Evolutionary conservation across 208 protist species (phyloP), one percentile per base, ranked within the genome.

Genomic region (Acanthamoeba rhysodes): DNA sequence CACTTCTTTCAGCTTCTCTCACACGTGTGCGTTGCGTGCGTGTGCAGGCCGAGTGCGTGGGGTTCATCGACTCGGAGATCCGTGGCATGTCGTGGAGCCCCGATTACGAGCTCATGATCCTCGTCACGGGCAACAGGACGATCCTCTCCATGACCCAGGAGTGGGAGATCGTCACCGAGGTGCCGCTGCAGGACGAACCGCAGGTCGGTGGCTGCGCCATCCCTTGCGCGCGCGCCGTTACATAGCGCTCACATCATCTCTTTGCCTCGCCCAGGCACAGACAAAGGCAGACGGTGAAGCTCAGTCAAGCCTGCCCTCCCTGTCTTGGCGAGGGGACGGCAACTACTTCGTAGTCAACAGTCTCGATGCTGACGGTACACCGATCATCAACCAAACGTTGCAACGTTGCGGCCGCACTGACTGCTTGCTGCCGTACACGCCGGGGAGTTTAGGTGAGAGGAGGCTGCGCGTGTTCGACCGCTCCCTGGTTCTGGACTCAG

Each of bases 311-410:
- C 32, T 27, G 45, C 20, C 16, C 62, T 57, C 34, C 10, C 94
- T 97, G 24, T 62, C 93, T 24, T 97, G 97, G 97, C 90, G 97
- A 50, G 96, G 96, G 9, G 97, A 97, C 85, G 97, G 96, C 37
- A 85, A 97, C 95, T 96, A 87, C 66, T 97, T 98, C 94, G 95
- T 64, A 12, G 70, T 90, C 27, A 93, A 45, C 72, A 92, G 70
- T 68, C 78, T 64, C 64, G 96, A 96, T 41, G 6, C 24, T 10
- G 20, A 57, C 14, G 34, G 9, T 24, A 37, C 34, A 20, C n/a
- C n/a, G 0, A 29, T 27, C 64, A 62, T 34, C 14, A 24, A 22
- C 22, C 37, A 12, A 90, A n/a, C 6, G 53, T 24, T 57, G 14
- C n/a, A 12, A 14, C 20, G 41, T 37, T 10, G 27, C 41, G 41